Evolutionary conservation across 768 basidiomycete species (phyloP), one percentile per base, ranked within the genome.

Genomic region (Phallus indusiatus): DNA sequence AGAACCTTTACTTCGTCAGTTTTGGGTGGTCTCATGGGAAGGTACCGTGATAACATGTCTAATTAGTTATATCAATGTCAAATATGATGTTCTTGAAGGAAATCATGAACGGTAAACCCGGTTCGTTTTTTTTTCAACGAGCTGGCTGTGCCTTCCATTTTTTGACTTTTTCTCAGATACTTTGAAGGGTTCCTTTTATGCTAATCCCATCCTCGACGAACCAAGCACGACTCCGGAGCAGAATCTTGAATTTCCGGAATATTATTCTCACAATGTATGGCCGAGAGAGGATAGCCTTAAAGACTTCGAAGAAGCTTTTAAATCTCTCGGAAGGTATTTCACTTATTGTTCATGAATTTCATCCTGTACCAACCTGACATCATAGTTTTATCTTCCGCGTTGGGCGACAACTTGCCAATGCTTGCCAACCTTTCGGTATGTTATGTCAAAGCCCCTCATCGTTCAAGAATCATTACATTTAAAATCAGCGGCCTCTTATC

Each of bases 1-100:
- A 18, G 49, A 18, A 34, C 35, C 48, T 14, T 64, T 55, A 3
- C 28, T 28, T 28, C 28, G 28, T 42, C 62, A 89, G 86, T 68
- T 97, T 94, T 70, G 95, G 95, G n/a, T 98, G 95, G 95, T 90
- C 88, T 48, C 90, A 95, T 72, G 95, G 95, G 56, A 96, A 97
- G 79, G 88, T 84, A 64, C 62, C 16, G 28, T 18, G 14, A 24
- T 33, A 10, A 21, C 49, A 24, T 8, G 11, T 24, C 1, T 7
- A 7, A n/a, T n/a, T 34, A 36, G 22, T 20, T 33, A 59, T 22
- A 22, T 16, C 10, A 47, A 47, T 42, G 35, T 59, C 51, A 46
- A 49, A 60, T 50, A 4, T 18, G 42, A 46, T 11, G n/a, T 20
- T 59, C 14, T n/a, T 60, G 28, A 56, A 90, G 84, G 95, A 97